A percentile compares a stretch with the other conserved stretches of the same genome.
Evolutionary conservation across 164 flowering plant species (phyloP).

Genomic region (Berberis thunbergii): DNA sequence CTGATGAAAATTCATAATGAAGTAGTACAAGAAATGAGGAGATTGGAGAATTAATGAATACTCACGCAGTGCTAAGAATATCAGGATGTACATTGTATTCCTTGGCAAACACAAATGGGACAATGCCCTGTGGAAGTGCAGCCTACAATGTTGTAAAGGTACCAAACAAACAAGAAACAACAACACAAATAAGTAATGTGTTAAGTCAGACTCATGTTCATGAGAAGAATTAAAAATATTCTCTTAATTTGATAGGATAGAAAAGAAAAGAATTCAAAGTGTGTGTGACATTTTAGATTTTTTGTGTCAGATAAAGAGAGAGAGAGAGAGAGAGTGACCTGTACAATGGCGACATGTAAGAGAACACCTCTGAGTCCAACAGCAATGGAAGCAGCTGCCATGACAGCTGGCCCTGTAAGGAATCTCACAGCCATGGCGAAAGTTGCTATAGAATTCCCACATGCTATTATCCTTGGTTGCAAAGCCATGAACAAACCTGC

Average conservation of each 20-base stretch:
- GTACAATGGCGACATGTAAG: constrained; percentile 81
- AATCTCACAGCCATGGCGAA: constrained; percentile 92
- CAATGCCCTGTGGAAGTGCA: constrained; percentile 92
- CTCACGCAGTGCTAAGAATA: constrained; percentile 75
- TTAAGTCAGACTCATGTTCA: background rate
- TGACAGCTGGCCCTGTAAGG: constrained; percentile 93
- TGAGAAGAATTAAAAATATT: background rate
- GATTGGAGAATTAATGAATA: background rate
- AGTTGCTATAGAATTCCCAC: constrained; percentile 82
- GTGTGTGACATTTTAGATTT: constrained; percentile 22
- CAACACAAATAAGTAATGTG: background rate
- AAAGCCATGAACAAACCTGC: constrained; percentile 97
- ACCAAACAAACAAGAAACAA: background rate
- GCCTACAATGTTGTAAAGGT: constrained; percentile 40
- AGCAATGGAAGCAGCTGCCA: constrained; percentile 90
- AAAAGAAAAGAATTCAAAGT: constrained; percentile 1
- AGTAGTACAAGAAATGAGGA: background rate
- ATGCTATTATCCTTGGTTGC: constrained; percentile 96
- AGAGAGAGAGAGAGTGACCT: constrained; percentile 38
- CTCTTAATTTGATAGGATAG: background rate
- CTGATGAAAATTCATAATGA: background rate
- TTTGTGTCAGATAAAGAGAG: constrained; percentile 23
- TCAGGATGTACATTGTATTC: constrained; percentile 88
- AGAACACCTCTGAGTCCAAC: constrained; percentile 77
- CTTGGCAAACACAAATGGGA: constrained; percentile 89